A percentile compares a stretch with the other conserved stretches of the same genome.
Conservation (phyloP, 176 grass and related monocot species). For the Carex cristatella region DNA sequence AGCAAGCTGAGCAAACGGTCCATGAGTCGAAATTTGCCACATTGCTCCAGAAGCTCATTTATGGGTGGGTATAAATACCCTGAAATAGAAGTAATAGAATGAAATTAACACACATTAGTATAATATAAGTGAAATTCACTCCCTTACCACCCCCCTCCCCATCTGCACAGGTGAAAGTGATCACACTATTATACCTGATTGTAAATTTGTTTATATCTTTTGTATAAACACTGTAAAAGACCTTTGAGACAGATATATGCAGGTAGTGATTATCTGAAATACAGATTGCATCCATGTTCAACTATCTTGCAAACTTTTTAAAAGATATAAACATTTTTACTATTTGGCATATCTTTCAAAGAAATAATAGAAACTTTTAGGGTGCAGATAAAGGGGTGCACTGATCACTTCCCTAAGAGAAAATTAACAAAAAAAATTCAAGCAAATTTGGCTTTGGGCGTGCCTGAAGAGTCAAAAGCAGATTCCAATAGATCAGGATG, state of each 20-base stretch:
- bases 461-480: slow-evolving; percentile 43
- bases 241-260: background rate
- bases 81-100: slow-evolving; percentile 11
- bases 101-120: background rate
- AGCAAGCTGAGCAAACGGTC: slow-evolving; percentile 57
- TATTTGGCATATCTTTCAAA: background rate
- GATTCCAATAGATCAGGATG: slow-evolving; percentile 87
- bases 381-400: background rate
- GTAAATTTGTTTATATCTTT: background rate
- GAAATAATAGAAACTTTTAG: too few species aligned
- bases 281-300: background rate
- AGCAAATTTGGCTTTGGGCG: background rate
- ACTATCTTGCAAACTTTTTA: background rate
- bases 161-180: background rate
- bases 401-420: background rate
- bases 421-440: background rate
- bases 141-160: background rate
- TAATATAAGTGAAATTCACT: background rate
- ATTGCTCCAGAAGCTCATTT: slow-evolving; percentile 65
- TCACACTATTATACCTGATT: background rate
- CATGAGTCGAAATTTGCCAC: slow-evolving; percentile 77
- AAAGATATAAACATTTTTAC: background rate
- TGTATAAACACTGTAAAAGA: background rate
- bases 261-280: background rate
- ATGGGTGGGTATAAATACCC: slow-evolving; percentile 68